These are phyloP conservation scores for Backusella psychrophila DNA, from an alignment of 192 early-diverging fungal species.

Conservation along the genomic window DNA sequence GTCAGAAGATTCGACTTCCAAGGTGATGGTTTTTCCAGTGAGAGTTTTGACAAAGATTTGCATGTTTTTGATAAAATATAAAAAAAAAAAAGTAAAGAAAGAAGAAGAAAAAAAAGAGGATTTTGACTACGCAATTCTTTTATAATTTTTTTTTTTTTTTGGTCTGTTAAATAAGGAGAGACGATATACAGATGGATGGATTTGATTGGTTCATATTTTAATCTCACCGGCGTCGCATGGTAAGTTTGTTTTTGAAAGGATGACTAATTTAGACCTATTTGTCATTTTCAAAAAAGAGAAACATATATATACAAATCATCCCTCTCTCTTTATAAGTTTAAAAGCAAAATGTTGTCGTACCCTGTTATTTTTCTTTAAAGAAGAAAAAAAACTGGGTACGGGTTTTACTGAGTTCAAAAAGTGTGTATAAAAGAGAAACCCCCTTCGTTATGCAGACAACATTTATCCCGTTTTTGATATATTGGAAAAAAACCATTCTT, in stretches of 20 bases:
- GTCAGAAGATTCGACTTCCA: slow-evolving; percentile 81
- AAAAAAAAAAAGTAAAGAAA: background rate
- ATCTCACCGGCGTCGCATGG: background rate
- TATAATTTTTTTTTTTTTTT: background rate
- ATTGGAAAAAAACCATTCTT: too few species aligned
- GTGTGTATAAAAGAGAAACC: background rate
- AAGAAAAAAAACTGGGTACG: background rate
- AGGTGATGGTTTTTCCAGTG: slow-evolving; percentile 96
- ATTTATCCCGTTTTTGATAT: background rate
- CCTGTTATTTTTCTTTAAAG: background rate
- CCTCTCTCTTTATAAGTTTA: background rate
- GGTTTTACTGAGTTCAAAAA: slow-evolving; percentile 1
- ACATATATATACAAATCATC: background rate
- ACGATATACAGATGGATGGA: background rate
- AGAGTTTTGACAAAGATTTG: slow-evolving; percentile 75
- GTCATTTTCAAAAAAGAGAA: background rate
- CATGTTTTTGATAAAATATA: slow-evolving; percentile 18
- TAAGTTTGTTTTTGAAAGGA: background rate
- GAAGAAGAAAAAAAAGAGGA: background rate
- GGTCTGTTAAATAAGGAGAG: background rate
- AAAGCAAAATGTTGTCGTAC: too few species aligned
- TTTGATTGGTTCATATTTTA: slow-evolving; percentile 6
- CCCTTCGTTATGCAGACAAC: background rate
- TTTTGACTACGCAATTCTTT: background rate
- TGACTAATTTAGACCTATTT: background rate